Percentiles rank a stretch among this genome's conserved stretches.
Conservation (phyloP, 2,329 filamentous ascomycete species). For the Endoconidiophora polonica region DNA sequence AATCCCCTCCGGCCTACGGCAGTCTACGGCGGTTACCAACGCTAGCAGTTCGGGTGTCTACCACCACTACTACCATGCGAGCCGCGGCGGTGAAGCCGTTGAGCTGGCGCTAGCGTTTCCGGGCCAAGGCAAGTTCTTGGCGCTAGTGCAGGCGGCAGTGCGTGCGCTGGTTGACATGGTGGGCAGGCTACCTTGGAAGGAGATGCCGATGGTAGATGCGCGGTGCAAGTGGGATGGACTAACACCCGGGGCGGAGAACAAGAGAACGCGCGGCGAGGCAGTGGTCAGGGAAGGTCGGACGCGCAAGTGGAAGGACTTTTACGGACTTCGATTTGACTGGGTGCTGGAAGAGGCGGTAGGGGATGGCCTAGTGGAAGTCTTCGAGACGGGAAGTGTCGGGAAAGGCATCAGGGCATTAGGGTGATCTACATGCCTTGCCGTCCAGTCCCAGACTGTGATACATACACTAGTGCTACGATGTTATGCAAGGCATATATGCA, state of each 20-base stretch:
- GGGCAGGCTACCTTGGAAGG: slow-evolving; percentile 38
- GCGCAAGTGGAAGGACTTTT: slow-evolving; percentile 54
- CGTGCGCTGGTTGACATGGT: slow-evolving; percentile 30
- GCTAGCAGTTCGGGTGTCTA: background rate
- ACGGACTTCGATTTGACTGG: slow-evolving; percentile 55
- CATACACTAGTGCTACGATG: too few relatives aligned
- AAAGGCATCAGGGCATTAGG: slow-evolving; percentile 25
- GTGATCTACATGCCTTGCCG: background rate
- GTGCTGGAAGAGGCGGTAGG: slow-evolving; percentile 55
- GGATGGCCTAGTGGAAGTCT: slow-evolving; percentile 53
- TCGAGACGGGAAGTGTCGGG: slow-evolving; percentile 60
- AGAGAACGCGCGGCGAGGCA: slow-evolving; percentile 37
- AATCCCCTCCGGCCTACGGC: slow-evolving; percentile 19
- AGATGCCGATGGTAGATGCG: slow-evolving; percentile 44
- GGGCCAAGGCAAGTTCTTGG: slow-evolving; percentile 49
- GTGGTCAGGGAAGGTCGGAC: slow-evolving; percentile 22
- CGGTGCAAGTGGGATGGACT: slow-evolving; percentile 43
- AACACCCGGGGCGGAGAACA: slow-evolving; percentile 24
- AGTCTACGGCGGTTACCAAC: slow-evolving; percentile 1
- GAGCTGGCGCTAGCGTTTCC: slow-evolving; percentile 46
- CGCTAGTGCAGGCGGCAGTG: slow-evolving; percentile 37
- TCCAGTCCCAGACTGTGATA: too few relatives aligned
- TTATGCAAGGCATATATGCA: too few relatives aligned
- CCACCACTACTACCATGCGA: background rate
- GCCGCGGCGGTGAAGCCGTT: background rate